phyloP scores from a whole-genome alignment of 2,329 filamentous ascomycete species.

The Hansfordia pulvinata region DNA sequence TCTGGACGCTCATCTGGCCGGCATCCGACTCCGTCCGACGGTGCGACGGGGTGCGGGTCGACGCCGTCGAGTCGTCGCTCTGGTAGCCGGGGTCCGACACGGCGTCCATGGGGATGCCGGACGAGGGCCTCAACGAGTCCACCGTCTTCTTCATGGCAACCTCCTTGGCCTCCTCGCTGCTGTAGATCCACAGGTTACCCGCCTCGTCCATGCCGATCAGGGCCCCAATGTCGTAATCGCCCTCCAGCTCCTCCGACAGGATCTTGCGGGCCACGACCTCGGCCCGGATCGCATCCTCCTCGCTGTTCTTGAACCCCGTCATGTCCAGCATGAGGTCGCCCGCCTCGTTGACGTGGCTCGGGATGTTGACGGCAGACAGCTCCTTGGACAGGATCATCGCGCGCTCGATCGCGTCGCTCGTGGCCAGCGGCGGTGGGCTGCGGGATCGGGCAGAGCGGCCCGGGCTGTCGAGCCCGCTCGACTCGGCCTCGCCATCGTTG shows the following conservation, averaged over 20 bases:
- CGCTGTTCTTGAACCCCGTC: slow-evolving; percentile 89
- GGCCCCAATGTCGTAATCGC: slow-evolving; percentile 90
- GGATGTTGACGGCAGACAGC: slow-evolving; percentile 81
- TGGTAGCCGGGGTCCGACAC: slow-evolving; percentile 90
- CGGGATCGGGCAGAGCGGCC: slow-evolving; percentile 43
- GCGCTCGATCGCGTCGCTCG: slow-evolving; percentile 66
- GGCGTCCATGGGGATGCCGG: slow-evolving; percentile 57
- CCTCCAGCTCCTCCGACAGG: slow-evolving; percentile 81
- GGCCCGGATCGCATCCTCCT: slow-evolving; percentile 81
- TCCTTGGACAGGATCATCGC: slow-evolving; percentile 78
- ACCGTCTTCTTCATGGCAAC: slow-evolving; percentile 60
- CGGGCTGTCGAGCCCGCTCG: slow-evolving; percentile 22
- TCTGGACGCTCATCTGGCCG: slow-evolving; percentile 39
- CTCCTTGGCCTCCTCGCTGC: slow-evolving; percentile 90
- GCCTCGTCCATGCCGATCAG: slow-evolving; percentile 91
- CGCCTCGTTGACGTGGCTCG: slow-evolving; percentile 78
- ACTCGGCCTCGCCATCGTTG: slow-evolving; percentile 20
- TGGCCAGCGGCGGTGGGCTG: slow-evolving; percentile 64
- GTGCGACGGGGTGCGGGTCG: slow-evolving; percentile 32
- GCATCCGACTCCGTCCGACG: slow-evolving; percentile 55
- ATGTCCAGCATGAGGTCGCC: slow-evolving; percentile 97
- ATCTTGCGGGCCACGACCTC: slow-evolving; percentile 91
- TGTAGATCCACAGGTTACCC: slow-evolving; percentile 99
- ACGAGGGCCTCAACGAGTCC: slow-evolving; percentile 28
- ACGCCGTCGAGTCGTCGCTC: slow-evolving; percentile 60